Percentiles rank a stretch among this genome's conserved stretches.
phyloP scores from a whole-genome alignment of 768 basidiomycete species.

The Leccinum olivaceopallidum region DNA sequence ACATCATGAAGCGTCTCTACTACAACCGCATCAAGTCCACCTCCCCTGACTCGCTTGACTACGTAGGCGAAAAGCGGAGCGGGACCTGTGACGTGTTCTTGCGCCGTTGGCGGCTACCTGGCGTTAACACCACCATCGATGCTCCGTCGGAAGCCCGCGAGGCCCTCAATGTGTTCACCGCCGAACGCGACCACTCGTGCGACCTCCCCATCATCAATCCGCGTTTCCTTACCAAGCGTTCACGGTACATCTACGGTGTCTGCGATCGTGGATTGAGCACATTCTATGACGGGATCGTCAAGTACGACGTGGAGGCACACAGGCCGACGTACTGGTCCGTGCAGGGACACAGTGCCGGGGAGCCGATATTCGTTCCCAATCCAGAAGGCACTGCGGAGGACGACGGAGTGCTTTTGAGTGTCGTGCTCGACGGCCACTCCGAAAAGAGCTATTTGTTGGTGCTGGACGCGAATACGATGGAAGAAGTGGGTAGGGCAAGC shows the following conservation, averaged over 20 bases:
- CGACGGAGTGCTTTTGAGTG: conserved; percentile 38
- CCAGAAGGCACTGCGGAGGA: conserved; percentile 34
- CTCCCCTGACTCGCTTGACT: conserved; percentile 27
- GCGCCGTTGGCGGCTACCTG: conserved; percentile 34
- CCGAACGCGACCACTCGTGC: conserved; percentile 29
- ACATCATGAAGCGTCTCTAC: conserved; percentile 34
- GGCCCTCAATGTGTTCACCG: conserved; percentile 22
- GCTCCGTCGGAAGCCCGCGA: conserved; percentile 16
- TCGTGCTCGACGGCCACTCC: conserved; percentile 35
- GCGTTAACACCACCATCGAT: conserved; percentile 22
- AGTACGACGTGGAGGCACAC: conserved; percentile 34
- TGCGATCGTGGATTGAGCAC: conserved; percentile 30
- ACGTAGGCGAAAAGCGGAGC: conserved; percentile 22
- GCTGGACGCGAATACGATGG: conserved; percentile 37
- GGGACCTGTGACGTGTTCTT: conserved; percentile 22
- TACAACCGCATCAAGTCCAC: conserved; percentile 31
- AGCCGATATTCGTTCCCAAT: conserved; percentile 39
- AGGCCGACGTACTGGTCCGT: conserved; percentile 29
- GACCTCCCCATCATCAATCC: conserved; percentile 40
- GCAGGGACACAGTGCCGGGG: conserved; percentile 34
- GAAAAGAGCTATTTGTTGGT: conserved; percentile 38
- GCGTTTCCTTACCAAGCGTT: conserved; percentile 29
- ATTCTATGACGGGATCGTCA: conserved; percentile 37
- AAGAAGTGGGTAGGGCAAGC: conserved; percentile 38
- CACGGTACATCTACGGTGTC: conserved; percentile 36